These are phyloP conservation scores for Geotrichum cucujoidarum DNA, from an alignment of 1,139 yeast species.

Conservation along the genomic window DNA sequence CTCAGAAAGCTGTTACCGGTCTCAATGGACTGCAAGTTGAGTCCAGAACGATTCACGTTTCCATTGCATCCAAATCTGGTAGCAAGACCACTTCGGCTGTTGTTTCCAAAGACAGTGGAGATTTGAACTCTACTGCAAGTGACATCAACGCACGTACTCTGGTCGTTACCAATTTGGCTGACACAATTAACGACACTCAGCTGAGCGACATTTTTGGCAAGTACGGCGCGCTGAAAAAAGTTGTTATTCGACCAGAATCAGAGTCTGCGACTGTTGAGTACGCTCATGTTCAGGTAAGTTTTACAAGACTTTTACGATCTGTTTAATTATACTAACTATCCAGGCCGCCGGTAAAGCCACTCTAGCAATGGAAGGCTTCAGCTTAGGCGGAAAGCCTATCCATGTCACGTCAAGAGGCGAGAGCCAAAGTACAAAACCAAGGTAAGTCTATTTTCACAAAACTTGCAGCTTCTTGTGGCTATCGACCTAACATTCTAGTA, in stretches of 20 bases:
- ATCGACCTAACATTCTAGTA: background rate
- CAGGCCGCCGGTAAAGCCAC: constrained; percentile 55
- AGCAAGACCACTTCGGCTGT: constrained; percentile 12
- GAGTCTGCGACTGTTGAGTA: constrained; percentile 54
- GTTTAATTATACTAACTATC: constrained; percentile 1
- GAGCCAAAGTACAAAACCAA: background rate
- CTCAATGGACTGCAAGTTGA: constrained; percentile 24
- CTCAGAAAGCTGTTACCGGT: constrained; percentile 27
- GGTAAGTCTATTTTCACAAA: background rate
- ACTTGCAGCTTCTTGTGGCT: too few species aligned
- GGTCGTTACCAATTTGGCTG: constrained; percentile 28
- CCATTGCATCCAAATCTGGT: constrained; percentile 20
- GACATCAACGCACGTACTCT: constrained; percentile 25
- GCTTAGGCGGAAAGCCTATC: constrained; percentile 39
- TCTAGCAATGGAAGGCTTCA: constrained; percentile 45
- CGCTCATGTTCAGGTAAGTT: constrained; percentile 32
- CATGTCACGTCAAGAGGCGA: constrained; percentile 11
- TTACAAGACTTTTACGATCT: too few species aligned
- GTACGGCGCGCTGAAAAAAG: constrained; percentile 48
- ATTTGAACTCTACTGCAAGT: constrained; percentile 1
- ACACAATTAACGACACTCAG: constrained; percentile 29
- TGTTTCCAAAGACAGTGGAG: constrained; percentile 3
- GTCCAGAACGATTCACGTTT: constrained; percentile 25
- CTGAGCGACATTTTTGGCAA: constrained; percentile 36
- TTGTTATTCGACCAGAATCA: constrained; percentile 47